Evolutionary conservation across 495 filamentous ascomycete species (phyloP), one percentile per base, ranked within the genome.

Genomic region (Thermothielavioides terrestris): DNA sequence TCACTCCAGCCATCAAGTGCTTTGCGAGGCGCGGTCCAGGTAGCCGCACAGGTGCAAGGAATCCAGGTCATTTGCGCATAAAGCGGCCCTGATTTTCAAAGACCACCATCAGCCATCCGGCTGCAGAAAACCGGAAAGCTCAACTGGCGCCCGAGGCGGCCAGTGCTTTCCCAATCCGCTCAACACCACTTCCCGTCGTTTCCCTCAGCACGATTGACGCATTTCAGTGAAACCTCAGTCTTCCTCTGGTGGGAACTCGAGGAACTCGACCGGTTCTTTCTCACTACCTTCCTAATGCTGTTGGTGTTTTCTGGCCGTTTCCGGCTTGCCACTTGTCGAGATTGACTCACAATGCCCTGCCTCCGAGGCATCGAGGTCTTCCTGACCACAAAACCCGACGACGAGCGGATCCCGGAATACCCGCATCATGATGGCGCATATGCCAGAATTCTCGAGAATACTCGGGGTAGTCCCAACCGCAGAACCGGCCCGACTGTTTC

Each of bases 401-500:
- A 62, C 8, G 60, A 58, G 34, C 50, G 26, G 8, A 52, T 75
- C 1, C 66, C 69, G 21, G 76, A 79, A 47, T 77, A 70, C 46
- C 68, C 72, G 10, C 75, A 79, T 46, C 74, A 74, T 2, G 75
- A 79, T 22, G 66, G 64, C 49, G 71, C 70, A 0, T 74, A 68
- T 20, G 63, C 64, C 28, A 56, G 53, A 18, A 54, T 73, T 8
- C 28, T 57, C 26, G 54, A 49, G 1, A 41, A n/a, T 15, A 42
- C 48, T 15, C 42, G 42, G 2, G 46, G 53, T n/a, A n/a, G n/a
- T 15, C 45, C 53, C 23, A 49, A 57, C 20, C 65, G 54, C 51
- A 71, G 71, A 46, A 32, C 60, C 26, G 63, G 67, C 11, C 69
- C 72, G 0, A 63, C 52, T 20, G 56, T 68, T 26, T 71, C 74